phyloP scores from a whole-genome alignment of 1,284 basidiomycete genomes.

The Cutaneotrichosporon arboriforme region DNA sequence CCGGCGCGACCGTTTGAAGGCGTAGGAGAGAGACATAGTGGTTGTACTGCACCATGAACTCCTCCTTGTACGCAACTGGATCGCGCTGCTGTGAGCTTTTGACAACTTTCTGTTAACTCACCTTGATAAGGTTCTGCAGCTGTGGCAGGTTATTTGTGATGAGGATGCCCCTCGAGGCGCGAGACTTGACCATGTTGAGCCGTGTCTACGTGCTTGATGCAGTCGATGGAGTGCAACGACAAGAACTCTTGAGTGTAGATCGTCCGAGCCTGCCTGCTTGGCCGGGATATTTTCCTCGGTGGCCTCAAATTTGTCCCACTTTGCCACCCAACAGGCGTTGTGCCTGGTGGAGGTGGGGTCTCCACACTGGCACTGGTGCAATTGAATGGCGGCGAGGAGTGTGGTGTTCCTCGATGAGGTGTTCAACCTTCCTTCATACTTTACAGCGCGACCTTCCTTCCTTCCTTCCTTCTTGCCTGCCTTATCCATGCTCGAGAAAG shows the following conservation, averaged over 20 bases:
- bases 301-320: background rate
- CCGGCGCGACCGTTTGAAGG: slow-evolving; percentile 52
- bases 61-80: slow-evolving; percentile 83
- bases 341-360: background rate
- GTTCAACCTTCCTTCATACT: background rate
- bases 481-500: too few relatives aligned
- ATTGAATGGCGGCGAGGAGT: too few relatives aligned
- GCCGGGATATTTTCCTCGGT: too few relatives aligned
- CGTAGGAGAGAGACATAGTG: slow-evolving; percentile 84
- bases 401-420: too few relatives aligned
- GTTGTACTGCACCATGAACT: slow-evolving; percentile 98
- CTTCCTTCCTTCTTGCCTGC: background rate
- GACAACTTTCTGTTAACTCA: too few relatives aligned
- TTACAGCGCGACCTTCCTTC: background rate
- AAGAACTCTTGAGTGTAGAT: too few relatives aligned
- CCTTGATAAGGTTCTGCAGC: slow-evolving; percentile 91
- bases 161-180: slow-evolving; percentile 45
- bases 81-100: slow-evolving; percentile 63
- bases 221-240: background rate
- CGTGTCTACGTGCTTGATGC: background rate
- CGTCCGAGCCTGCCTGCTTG: too few relatives aligned
- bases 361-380: too few relatives aligned
- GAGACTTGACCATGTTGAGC: slow-evolving; percentile 38
- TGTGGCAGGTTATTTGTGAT: slow-evolving; percentile 57
- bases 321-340: slow-evolving; percentile 1